Percentiles rank a stretch among this genome's conserved stretches.
Evolutionary conservation across 225 moss, liverwort and hornwort species (phyloP).

Genomic region (Bryum argenteum): DNA sequence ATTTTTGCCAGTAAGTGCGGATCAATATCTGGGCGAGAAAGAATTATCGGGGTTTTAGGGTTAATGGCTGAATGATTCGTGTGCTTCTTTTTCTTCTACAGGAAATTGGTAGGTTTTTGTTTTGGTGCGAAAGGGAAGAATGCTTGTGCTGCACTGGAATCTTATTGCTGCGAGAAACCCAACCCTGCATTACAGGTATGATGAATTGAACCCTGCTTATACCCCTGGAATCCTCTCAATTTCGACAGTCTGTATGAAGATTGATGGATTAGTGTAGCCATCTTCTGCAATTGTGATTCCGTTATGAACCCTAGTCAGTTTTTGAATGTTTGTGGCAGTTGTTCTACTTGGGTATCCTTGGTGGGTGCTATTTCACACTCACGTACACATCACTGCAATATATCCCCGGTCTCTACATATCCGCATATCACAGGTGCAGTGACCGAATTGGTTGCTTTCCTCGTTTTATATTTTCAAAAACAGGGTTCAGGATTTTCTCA

Average conservation of each 20-base stretch:
- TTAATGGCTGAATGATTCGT: neutral
- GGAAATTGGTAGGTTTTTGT: slow-evolving; percentile 58
- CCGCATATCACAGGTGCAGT: slow-evolving; percentile 74
- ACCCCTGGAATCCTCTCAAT: neutral
- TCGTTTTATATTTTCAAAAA: neutral
- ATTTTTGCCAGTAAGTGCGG: slow-evolving; percentile 54
- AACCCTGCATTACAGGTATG: slow-evolving; percentile 84
- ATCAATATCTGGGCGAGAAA: neutral
- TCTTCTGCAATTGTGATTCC: no score
- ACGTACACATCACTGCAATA: slow-evolving; percentile 78
- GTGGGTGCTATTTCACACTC: slow-evolving; percentile 80
- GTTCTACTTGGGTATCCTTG: slow-evolving; percentile 80
- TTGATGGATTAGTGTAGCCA: no score
- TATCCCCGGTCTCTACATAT: slow-evolving; percentile 80
- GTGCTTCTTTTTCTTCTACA: slow-evolving; percentile 34
- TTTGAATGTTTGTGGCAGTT: slow-evolving; percentile 59
- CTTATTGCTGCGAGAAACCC: slow-evolving; percentile 80
- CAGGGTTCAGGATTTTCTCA: neutral
- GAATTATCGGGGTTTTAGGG: neutral
- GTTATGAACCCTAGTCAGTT: neutral
- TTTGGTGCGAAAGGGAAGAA: slow-evolving; percentile 66
- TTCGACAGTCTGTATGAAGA: no score
- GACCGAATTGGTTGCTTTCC: neutral
- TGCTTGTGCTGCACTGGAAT: slow-evolving; percentile 66
- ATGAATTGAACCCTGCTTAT: neutral